Percentiles rank a stretch among this genome's conserved stretches.
phyloP scores from a whole-genome alignment of 2,329 filamentous ascomycete genomes.

The Dothistroma pini region DNA sequence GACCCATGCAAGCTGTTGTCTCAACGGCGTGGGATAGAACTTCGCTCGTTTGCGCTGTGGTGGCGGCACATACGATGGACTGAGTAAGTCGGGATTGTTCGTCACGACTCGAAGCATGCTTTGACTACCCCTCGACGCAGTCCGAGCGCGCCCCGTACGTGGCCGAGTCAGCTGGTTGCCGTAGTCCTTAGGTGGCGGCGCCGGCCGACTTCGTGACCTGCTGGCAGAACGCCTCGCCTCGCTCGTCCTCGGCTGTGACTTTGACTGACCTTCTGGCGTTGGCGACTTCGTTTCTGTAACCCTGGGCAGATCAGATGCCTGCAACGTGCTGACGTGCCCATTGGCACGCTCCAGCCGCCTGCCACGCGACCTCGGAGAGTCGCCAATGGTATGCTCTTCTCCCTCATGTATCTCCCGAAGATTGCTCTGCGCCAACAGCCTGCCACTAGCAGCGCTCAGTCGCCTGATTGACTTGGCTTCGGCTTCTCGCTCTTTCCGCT shows the following conservation, averaged over 20 bases:
- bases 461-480: conserved; percentile 76
- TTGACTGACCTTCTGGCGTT: conserved; percentile 49
- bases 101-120: conserved; percentile 86
- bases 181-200: conserved; percentile 81
- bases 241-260: conserved; percentile 42
- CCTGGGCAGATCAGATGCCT: conserved; percentile 71
- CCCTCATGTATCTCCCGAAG: conserved; percentile 72
- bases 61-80: conserved; percentile 46
- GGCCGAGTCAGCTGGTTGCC: conserved; percentile 48
- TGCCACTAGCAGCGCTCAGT: conserved; percentile 83
- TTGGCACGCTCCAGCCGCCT: conserved; percentile 65
- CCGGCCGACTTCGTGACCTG: conserved; percentile 71
- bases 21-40: conserved; percentile 59
- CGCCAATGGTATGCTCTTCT: conserved; percentile 54
- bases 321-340: conserved; percentile 26
- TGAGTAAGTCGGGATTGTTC: conserved; percentile 59
- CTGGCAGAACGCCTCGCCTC: conserved; percentile 57
- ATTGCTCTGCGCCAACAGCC: conserved; percentile 68
- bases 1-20: conserved; percentile 63
- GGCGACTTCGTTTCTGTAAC: conserved; percentile 61
- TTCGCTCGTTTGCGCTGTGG: conserved; percentile 48
- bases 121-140: conserved; percentile 49
- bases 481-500: conserved; percentile 77
- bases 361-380: conserved; percentile 67
- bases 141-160: conserved; percentile 44